Evolutionary conservation across 1,139 yeast species (phyloP).

Genomic region (Saccharomyces uvarum): DNA sequence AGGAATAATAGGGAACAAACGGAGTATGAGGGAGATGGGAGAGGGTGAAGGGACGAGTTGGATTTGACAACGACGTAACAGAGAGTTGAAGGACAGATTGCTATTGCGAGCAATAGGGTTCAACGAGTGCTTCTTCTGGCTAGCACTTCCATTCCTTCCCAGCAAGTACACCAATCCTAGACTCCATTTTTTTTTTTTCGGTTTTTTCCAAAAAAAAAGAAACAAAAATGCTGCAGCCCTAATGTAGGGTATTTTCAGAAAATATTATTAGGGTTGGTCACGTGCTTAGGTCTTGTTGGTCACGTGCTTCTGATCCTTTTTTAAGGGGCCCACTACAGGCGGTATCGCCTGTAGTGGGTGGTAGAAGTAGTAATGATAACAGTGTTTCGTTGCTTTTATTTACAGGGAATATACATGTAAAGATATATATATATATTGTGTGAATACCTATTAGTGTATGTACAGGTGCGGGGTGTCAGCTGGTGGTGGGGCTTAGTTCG

Average conservation of each 20-base stretch:
- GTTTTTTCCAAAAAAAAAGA: background rate
- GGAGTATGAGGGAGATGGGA: background rate
- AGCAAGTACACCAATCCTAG: background rate
- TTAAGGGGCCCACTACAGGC: constrained; percentile 6
- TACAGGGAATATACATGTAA: background rate
- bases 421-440: background rate
- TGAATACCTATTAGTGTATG: background rate
- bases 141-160: background rate
- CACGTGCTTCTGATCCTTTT: background rate
- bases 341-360: constrained; percentile 9
- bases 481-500: background rate
- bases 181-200: background rate
- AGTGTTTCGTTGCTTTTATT: background rate
- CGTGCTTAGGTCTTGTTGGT: background rate
- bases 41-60: background rate
- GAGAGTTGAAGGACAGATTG: background rate
- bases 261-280: background rate
- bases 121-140: background rate
- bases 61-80: background rate
- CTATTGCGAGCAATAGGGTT: background rate
- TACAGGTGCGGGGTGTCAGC: background rate
- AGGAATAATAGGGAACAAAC: background rate
- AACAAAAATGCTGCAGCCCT: background rate
- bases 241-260: background rate
- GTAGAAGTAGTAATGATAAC: constrained; percentile 12